phyloP scores from a whole-genome alignment of 768 basidiomycete genomes.

The Amanita rimosa region DNA sequence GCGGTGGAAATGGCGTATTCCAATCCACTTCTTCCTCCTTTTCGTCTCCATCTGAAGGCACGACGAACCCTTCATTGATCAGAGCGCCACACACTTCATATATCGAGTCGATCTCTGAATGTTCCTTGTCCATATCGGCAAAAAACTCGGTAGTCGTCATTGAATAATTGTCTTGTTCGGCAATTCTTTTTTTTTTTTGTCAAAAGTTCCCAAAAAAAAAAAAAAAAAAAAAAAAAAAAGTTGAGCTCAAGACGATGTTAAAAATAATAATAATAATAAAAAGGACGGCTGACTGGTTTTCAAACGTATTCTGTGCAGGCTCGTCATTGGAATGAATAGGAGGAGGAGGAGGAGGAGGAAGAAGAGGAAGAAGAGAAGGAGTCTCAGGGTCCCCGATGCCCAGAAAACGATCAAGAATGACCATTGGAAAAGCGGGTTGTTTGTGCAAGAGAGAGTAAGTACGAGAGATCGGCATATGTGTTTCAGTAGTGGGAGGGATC shows the following conservation, averaged over 20 bases:
- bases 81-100: not conserved
- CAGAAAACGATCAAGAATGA: not conserved
- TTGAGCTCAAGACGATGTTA: too few species aligned
- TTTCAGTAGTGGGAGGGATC: too few species aligned
- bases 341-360: too few species aligned
- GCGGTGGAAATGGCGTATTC: too few species aligned
- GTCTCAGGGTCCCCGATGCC: not conserved
- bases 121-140: not conserved
- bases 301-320: too few species aligned
- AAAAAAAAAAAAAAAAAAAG: too few species aligned
- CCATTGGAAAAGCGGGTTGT: not conserved
- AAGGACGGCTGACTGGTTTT: not conserved
- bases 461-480: not conserved
- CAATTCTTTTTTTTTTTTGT: not conserved
- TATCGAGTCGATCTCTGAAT: not conserved
- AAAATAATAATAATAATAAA: too few species aligned
- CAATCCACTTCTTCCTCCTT: not conserved
- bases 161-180: not conserved
- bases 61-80: not conserved
- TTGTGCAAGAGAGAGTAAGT: not conserved
- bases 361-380: too few species aligned
- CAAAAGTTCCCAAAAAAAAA: too few species aligned
- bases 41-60: not conserved
- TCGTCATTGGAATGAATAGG: not conserved
- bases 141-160: conserved; percentile 1